Base-by-base conservation (phyloP, 176 grass and related monocot species). In the Bothriochloa decipiens region DNA sequence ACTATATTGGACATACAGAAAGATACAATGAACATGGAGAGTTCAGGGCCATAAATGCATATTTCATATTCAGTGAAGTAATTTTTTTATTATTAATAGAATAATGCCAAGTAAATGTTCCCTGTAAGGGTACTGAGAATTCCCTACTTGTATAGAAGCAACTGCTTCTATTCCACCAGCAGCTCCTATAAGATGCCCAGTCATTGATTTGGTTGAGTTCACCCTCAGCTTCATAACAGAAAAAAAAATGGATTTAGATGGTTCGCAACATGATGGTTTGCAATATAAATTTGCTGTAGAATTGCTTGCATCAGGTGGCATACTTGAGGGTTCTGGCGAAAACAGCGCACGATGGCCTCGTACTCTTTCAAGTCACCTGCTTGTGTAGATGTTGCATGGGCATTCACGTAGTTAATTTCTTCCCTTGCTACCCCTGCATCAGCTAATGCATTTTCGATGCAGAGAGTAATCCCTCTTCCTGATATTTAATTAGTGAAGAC, bases 151-250 rank as follows among this genome's bases (percentile, higher is more conserved):
- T 81, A 99, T 68, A 45, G 68, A 88, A 85, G 96, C 91, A 92
- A 99, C 91, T 69, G 96, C 96, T 96, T 99, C 96, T 61, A 99
- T 87, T 77, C 91, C 96, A 89, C 96, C 96, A 73, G 96, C 86
- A 80, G 93, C 96, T 70, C 96, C 96, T 82, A 99, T 89, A 62
- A 96, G 90, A 92, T 99, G 93, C 7, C 96, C 96, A 68, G 88
- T 96, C 96, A 99, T 94, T 67, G 96, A 99, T 89, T 99, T 99
- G 29, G 96, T 99, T 41, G 97, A 96, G 85, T 99, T 99, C 75
- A 99, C 89, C 87, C 84, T 91, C 50, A 99, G 81, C 96, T 99
- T 83, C 76, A 86, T 27, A 8, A n/a, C 29, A 76, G 15, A 78
- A 78, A 39, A 83, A 75, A 83, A 75, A 76, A 36, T 25, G 66